phyloP scores from a whole-genome alignment of 1,139 yeast species.

The Lodderomyces margitis region DNA sequence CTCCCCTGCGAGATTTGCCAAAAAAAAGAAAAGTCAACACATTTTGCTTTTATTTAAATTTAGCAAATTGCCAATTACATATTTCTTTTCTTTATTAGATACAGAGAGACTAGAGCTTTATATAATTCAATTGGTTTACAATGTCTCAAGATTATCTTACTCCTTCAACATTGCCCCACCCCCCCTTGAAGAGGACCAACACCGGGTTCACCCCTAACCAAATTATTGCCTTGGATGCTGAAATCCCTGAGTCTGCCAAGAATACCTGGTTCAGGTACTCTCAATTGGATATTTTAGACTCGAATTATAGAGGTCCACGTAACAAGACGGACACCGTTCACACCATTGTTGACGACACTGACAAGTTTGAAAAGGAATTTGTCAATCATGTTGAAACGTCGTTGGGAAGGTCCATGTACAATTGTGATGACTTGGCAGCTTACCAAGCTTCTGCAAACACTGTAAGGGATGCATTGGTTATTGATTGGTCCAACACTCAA shows the following conservation, averaged over 20 bases:
- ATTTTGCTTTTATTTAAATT: no score
- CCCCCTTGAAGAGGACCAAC: conserved; percentile 63
- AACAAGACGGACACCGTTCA: conserved; percentile 9
- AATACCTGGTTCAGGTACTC: conserved; percentile 71
- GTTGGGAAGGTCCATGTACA: conserved; percentile 84
- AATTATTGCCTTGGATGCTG: conserved; percentile 75
- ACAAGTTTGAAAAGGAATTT: conserved; percentile 64
- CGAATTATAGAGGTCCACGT: conserved; percentile 13
- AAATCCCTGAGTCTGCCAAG: conserved; percentile 77
- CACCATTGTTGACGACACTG: conserved; percentile 32
- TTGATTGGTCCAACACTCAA: conserved; percentile 93
- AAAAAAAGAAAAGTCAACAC: no score
- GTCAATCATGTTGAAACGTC: conserved; percentile 88
- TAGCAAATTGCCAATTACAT: no score
- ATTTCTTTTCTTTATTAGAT: not conserved
- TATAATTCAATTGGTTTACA: no score
- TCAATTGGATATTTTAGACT: conserved; percentile 33
- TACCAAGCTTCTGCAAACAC: conserved; percentile 85
- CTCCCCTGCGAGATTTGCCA: no score
- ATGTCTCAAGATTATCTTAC: conserved; percentile 38
- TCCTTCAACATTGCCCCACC: conserved; percentile 43
- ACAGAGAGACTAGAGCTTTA: no score
- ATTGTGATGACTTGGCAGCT: conserved; percentile 90
- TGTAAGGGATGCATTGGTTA: conserved; percentile 73
- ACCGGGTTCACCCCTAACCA: conserved; percentile 93